phyloP scores from a whole-genome alignment of 768 basidiomycete species.

The Leccinum incarnatum region DNA sequence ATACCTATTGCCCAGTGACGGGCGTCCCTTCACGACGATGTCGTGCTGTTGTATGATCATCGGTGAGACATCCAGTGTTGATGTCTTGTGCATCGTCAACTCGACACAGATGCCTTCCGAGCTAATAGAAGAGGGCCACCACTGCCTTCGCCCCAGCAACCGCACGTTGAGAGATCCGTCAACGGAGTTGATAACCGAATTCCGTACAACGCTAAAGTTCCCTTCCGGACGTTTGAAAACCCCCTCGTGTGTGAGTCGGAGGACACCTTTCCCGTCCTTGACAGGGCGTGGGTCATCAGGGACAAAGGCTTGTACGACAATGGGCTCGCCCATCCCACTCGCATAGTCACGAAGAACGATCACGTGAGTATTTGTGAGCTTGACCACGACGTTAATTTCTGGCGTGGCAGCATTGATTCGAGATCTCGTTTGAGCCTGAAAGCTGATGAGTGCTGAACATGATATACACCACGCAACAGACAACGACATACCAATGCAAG shows the following conservation, averaged over 20 bases:
- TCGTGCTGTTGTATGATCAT: not conserved
- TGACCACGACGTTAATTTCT: not conserved
- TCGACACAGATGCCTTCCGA: not conserved
- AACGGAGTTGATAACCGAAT: not conserved
- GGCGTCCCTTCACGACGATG: not conserved
- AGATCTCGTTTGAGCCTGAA: not conserved
- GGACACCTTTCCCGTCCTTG: not conserved
- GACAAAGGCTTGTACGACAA: not conserved
- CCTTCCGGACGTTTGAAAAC: not conserved
- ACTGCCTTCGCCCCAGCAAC: not conserved
- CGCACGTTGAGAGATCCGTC: not conserved
- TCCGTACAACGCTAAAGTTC: not conserved
- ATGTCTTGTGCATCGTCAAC: not conserved
- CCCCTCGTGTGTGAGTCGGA: not conserved
- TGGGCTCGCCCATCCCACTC: not conserved
- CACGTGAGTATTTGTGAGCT: not conserved
- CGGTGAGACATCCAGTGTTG: not conserved
- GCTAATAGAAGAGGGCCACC: not conserved
- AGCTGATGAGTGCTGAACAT: not conserved
- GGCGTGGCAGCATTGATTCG: not conserved
- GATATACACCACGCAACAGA: not conserved
- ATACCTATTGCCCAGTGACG: not conserved
- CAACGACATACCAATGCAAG: not conserved
- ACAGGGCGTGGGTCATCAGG: not conserved
- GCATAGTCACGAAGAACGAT: not conserved